Evolutionary conservation across 306 rosid species (phyloP).

Genomic region (Inga laurina): DNA sequence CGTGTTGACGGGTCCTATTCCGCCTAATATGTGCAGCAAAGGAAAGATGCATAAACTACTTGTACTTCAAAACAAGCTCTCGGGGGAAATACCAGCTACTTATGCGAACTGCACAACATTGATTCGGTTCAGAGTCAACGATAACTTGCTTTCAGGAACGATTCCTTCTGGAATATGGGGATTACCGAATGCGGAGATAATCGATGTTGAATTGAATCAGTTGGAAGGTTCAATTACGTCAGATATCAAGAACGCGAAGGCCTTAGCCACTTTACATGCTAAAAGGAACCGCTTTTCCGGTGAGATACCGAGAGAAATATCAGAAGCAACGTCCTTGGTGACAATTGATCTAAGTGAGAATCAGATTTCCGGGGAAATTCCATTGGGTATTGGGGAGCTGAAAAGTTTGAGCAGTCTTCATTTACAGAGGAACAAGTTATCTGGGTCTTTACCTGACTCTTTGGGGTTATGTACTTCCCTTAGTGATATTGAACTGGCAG

Average conservation of each 20-base stretch:
- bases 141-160: slow-evolving; percentile 71
- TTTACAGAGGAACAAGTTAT: slow-evolving; percentile 57
- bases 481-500: slow-evolving; percentile 53
- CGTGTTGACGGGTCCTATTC: slow-evolving; percentile 67
- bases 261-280: slow-evolving; percentile 41
- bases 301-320: slow-evolving; percentile 61
- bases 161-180: slow-evolving; percentile 84
- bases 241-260: slow-evolving; percentile 60
- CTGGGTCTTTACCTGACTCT: slow-evolving; percentile 67
- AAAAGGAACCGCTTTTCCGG: slow-evolving; percentile 61
- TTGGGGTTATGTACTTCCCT: slow-evolving; percentile 57
- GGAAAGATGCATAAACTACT: slow-evolving; percentile 65
- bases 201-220: slow-evolving; percentile 64
- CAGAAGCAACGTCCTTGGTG: slow-evolving; percentile 54
- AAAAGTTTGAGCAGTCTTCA: slow-evolving; percentile 53
- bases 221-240: slow-evolving; percentile 62
- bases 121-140: slow-evolving; percentile 62
- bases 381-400: slow-evolving; percentile 55
- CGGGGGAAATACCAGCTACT: slow-evolving; percentile 71
- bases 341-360: slow-evolving; percentile 56
- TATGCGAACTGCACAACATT: slow-evolving; percentile 59
- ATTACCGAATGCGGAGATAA: slow-evolving; percentile 52
- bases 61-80: slow-evolving; percentile 69
- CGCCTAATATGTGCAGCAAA: slow-evolving; percentile 76
- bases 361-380: slow-evolving; percentile 59